Conservation (phyloP, 148 eudicot species). For the Cornus suecica region DNA sequence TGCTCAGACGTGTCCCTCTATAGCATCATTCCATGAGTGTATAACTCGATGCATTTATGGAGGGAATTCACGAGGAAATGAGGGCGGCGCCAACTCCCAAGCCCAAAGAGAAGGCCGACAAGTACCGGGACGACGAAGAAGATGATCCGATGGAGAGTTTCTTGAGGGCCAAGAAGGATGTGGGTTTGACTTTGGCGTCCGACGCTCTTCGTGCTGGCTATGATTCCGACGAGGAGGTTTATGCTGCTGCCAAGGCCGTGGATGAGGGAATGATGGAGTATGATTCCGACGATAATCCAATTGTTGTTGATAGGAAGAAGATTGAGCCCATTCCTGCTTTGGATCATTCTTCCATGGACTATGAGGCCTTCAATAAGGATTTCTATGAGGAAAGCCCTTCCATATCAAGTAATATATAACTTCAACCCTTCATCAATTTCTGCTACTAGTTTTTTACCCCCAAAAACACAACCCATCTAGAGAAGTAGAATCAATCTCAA, state of each 20-base stretch:
- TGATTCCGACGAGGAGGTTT: slow-evolving; percentile 94
- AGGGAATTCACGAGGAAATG: slow-evolving; percentile 86
- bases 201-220: slow-evolving; percentile 84
- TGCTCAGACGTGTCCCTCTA: too few species aligned
- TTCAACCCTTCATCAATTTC: too few species aligned
- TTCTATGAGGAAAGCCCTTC: slow-evolving; percentile 89
- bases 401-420: slow-evolving; percentile 65
- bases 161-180: slow-evolving; percentile 83
- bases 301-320: slow-evolving; percentile 76
- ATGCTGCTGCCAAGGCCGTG: slow-evolving; percentile 97
- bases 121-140: slow-evolving; percentile 77
- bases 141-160: slow-evolving; percentile 92
- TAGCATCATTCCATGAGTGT: too few species aligned
- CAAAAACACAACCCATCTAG: too few species aligned
- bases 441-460: too few species aligned
- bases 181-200: slow-evolving; percentile 71
- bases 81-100: slow-evolving; percentile 68
- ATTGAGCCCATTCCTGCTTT: slow-evolving; percentile 86
- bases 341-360: slow-evolving; percentile 74
- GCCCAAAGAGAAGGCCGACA: slow-evolving; percentile 66
- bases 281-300: slow-evolving; percentile 92
- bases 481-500: too few species aligned
- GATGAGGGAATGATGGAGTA: slow-evolving; percentile 91
- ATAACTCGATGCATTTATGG: slow-evolving; percentile 98
- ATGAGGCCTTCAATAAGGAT: slow-evolving; percentile 82